Percentiles rank a stretch among this genome's conserved stretches.
Evolutionary conservation across 345 rosid genomes (phyloP).

Genomic region (Schrenkiella parvula): DNA sequence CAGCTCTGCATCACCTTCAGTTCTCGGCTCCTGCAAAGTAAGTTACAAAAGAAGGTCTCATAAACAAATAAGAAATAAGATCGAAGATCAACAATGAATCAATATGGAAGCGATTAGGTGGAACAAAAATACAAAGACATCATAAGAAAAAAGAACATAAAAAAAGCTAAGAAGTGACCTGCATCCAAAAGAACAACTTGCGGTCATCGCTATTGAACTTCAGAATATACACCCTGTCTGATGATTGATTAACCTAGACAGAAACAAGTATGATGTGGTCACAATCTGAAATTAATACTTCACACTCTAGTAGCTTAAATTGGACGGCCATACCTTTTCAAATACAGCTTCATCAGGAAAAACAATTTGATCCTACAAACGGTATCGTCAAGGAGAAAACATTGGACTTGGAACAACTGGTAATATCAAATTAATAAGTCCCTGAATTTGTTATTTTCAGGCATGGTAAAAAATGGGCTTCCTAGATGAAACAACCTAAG

Average conservation of each 20-base stretch:
- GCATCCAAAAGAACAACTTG: slow-evolving; percentile 94
- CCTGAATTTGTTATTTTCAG: neutral
- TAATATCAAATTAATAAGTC: neutral
- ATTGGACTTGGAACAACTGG: neutral
- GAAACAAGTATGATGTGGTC: neutral
- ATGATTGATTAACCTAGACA: slow-evolving; percentile 76
- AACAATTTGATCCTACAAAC: slow-evolving; percentile 76
- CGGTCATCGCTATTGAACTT: slow-evolving; percentile 86
- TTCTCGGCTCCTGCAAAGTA: slow-evolving; percentile 64
- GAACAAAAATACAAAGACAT: slow-evolving; percentile 2
- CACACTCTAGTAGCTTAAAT: neutral
- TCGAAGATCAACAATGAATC: neutral
- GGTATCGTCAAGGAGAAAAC: slow-evolving; percentile 50
- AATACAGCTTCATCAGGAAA: slow-evolving; percentile 92
- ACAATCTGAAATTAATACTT: neutral
- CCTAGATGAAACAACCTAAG: neutral
- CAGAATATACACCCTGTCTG: slow-evolving; percentile 82
- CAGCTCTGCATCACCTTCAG: slow-evolving; percentile 61
- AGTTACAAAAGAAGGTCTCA: neutral
- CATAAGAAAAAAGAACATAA: no score
- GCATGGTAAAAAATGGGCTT: neutral
- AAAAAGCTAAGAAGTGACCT: slow-evolving; percentile 42
- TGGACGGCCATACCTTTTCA: slow-evolving; percentile 63
- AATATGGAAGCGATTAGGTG: neutral
- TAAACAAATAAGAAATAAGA: slow-evolving; percentile 18